These are phyloP conservation scores for Podila clonocystis DNA, from an alignment of 192 early-diverging fungal species.

Conservation along the genomic window DNA sequence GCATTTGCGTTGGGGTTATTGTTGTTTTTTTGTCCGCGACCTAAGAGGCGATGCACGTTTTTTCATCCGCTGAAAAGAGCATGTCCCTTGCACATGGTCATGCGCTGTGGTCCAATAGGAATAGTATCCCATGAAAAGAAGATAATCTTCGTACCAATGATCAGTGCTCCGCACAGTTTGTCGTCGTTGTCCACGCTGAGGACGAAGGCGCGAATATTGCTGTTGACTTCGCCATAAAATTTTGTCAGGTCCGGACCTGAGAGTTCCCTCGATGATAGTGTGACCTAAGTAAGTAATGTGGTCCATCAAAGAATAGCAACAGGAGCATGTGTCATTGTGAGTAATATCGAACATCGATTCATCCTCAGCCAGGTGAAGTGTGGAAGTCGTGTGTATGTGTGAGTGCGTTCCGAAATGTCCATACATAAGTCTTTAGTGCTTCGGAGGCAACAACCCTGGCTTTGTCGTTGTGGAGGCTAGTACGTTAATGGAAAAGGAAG, in stretches of 20 bases:
- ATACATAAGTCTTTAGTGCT: conserved; percentile 39
- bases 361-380: neutral
- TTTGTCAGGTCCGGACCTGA: conserved; percentile 75
- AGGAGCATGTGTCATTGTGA: neutral
- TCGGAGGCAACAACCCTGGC: conserved; percentile 8
- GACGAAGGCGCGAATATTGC: conserved; percentile 78
- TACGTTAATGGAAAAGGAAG: neutral
- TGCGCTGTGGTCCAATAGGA: too few species aligned
- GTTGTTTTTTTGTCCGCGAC: too few species aligned
- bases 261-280: conserved; percentile 61
- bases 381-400: neutral
- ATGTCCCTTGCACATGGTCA: too few species aligned
- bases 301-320: neutral
- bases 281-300: conserved; percentile 14
- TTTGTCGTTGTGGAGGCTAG: conserved; percentile 40
- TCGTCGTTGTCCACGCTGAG: conserved; percentile 76
- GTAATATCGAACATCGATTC: neutral
- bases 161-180: conserved; percentile 81
- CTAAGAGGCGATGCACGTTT: too few species aligned
- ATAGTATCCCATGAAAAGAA: conserved; percentile 11
- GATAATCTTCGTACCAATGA: conserved; percentile 69
- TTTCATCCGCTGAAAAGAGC: too few species aligned
- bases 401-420: neutral
- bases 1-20: neutral
- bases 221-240: conserved; percentile 81